Percentiles rank a stretch among this genome's conserved stretches.
These are phyloP conservation scores for Vararia minispora DNA, from an alignment of 768 basidiomycete genomes.

Conservation along the genomic window DNA sequence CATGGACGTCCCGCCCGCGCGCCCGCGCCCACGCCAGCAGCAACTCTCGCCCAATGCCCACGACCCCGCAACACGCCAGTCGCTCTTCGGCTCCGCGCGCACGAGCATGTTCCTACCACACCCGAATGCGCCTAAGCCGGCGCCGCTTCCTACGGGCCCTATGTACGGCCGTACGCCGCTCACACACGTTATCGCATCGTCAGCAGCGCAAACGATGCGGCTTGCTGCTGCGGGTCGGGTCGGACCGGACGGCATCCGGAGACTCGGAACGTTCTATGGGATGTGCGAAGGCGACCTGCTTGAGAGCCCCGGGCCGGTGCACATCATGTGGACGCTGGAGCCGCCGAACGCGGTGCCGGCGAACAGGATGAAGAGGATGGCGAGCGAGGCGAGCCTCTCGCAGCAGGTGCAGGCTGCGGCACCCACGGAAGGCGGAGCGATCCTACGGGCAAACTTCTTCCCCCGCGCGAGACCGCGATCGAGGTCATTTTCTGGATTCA, in stretches of 20 bases:
- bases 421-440: not conserved
- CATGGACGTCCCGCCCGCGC: not conserved
- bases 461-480: slow-evolving; percentile 50
- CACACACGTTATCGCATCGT: slow-evolving; percentile 13
- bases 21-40: slow-evolving; percentile 14
- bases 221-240: slow-evolving; percentile 13
- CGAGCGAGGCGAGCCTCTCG: not conserved
- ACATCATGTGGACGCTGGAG: slow-evolving; percentile 47
- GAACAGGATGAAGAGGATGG: slow-evolving; percentile 10
- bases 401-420: not conserved
- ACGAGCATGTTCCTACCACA: slow-evolving; percentile 41
- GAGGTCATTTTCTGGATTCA: slow-evolving; percentile 68
- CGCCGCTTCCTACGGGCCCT: slow-evolving; percentile 34
- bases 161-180: slow-evolving; percentile 39
- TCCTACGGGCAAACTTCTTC: slow-evolving; percentile 55
- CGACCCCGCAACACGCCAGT: slow-evolving; percentile 9
- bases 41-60: slow-evolving; percentile 16
- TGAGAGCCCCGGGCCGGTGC: slow-evolving; percentile 42
- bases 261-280: slow-evolving; percentile 50
- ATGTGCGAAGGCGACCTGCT: slow-evolving; percentile 40
- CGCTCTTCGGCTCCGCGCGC: slow-evolving; percentile 14
- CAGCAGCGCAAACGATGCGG: slow-evolving; percentile 17
- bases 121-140: slow-evolving; percentile 41
- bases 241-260: slow-evolving; percentile 19
- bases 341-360: slow-evolving; percentile 28